Evolutionary conservation across 2,329 filamentous ascomycete genomes (phyloP).

Genomic region (Aspergillus sp.): DNA sequence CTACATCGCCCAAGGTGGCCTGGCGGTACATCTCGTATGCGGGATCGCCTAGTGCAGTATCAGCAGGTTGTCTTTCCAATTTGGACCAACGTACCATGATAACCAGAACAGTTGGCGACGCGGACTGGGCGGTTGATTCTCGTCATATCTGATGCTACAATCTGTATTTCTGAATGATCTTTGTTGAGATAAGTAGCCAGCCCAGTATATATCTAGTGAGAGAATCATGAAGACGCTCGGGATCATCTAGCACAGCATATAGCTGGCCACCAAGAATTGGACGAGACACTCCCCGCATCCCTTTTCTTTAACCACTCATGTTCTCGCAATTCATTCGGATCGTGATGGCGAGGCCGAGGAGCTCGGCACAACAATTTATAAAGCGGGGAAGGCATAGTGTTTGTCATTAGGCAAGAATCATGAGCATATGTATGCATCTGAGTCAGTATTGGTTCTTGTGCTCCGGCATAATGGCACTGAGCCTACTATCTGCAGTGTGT

Average conservation of each 20-base stretch:
- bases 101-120: constrained; percentile 37
- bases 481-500: no score
- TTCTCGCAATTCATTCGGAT: neutral
- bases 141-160: neutral
- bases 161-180: neutral
- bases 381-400: no score
- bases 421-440: no score
- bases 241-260: no score
- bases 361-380: neutral
- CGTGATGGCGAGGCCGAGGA: neutral
- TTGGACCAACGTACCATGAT: constrained; percentile 17
- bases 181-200: neutral
- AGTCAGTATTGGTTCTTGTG: no score
- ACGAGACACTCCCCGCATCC: neutral
- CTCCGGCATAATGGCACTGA: no score
- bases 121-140: constrained; percentile 23
- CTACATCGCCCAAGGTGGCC: constrained; percentile 38
- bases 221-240: neutral
- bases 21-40: constrained; percentile 39
- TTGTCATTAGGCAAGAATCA: no score
- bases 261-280: neutral
- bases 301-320: neutral
- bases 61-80: neutral
- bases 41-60: constrained; percentile 25
- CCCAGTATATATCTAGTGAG: neutral